These are phyloP conservation scores for Gossypium gossypioides DNA, from an alignment of 441 rosid genomes.

Conservation along the genomic window DNA sequence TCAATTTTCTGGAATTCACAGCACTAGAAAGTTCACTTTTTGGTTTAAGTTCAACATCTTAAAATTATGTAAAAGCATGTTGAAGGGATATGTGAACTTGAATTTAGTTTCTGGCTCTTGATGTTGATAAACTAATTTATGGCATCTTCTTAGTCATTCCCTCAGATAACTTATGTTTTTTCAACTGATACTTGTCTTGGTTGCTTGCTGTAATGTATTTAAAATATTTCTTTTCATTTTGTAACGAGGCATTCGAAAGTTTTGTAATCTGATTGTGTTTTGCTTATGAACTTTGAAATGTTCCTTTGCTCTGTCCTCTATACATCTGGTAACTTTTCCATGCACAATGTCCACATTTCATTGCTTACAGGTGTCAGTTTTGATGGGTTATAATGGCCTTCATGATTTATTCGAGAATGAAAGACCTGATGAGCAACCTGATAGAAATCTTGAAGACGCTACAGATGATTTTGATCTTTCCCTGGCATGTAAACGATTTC, in stretches of 20 bases:
- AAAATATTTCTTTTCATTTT: not conserved
- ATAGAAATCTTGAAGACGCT: slow-evolving; percentile 26
- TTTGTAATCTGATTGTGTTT: not conserved
- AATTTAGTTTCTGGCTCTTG: no score
- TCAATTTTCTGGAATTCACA: no score
- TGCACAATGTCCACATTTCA: slow-evolving; percentile 13
- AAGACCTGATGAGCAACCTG: slow-evolving; percentile 35
- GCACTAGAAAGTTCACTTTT: no score
- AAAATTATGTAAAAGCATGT: no score
- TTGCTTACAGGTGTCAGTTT: slow-evolving; percentile 47
- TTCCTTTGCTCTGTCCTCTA: not conserved
- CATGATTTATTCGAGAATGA: slow-evolving; percentile 43
- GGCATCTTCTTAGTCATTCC: no score
- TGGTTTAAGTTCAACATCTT: no score
- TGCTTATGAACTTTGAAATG: not conserved
- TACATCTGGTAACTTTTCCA: not conserved
- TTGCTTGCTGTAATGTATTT: not conserved
- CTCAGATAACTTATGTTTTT: not conserved
- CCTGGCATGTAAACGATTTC: slow-evolving; percentile 60
- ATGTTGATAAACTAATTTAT: no score
- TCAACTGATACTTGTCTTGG: not conserved
- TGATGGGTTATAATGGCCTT: slow-evolving; percentile 38
- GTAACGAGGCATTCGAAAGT: not conserved
- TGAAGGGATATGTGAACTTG: no score
- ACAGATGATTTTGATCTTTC: slow-evolving; percentile 37